phyloP scores from a whole-genome alignment of 768 basidiomycete genomes.

The Wakefieldia striispora region DNA sequence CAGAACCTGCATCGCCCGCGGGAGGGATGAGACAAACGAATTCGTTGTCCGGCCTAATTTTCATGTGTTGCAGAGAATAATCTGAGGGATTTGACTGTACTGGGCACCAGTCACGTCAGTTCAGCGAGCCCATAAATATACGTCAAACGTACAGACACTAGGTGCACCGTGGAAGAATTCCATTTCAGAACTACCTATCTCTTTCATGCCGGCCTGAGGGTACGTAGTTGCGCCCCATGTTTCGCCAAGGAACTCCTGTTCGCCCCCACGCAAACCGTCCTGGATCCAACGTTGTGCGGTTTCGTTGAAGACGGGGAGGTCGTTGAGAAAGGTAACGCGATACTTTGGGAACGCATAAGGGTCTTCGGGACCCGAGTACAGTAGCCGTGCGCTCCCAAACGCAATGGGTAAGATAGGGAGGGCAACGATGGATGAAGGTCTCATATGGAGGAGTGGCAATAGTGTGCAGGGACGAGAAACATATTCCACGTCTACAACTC shows the following conservation, averaged over 20 bases:
- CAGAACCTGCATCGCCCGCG: conserved; percentile 44
- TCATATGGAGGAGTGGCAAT: conserved; percentile 11
- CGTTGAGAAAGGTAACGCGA: conserved; percentile 74
- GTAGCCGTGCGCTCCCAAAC: conserved; percentile 32
- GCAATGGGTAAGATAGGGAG: conserved; percentile 17
- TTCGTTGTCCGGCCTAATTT: conserved; percentile 62
- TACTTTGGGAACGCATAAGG: conserved; percentile 80
- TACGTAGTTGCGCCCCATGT: conserved; percentile 43
- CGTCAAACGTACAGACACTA: conserved; percentile 39
- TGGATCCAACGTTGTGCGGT: conserved; percentile 75
- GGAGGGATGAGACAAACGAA: conserved; percentile 82
- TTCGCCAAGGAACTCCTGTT: conserved; percentile 73
- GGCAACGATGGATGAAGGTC: conserved; percentile 12
- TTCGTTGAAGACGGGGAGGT: conserved; percentile 67
- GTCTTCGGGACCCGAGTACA: conserved; percentile 78
- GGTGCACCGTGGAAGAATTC: conserved; percentile 25
- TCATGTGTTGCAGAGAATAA: conserved; percentile 70
- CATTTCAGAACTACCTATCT: conserved; percentile 56
- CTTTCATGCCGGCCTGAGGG: conserved; percentile 44
- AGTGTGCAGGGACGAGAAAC: not conserved
- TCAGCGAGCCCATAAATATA: conserved; percentile 6
- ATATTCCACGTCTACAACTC: conserved; percentile 9
- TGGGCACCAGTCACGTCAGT: conserved; percentile 14
- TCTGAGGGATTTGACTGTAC: conserved; percentile 30
- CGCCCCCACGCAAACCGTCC: conserved; percentile 70